Base-by-base conservation (phyloP, 768 basidiomycete genomes). In the Panaeolus papilionaceus region DNA sequence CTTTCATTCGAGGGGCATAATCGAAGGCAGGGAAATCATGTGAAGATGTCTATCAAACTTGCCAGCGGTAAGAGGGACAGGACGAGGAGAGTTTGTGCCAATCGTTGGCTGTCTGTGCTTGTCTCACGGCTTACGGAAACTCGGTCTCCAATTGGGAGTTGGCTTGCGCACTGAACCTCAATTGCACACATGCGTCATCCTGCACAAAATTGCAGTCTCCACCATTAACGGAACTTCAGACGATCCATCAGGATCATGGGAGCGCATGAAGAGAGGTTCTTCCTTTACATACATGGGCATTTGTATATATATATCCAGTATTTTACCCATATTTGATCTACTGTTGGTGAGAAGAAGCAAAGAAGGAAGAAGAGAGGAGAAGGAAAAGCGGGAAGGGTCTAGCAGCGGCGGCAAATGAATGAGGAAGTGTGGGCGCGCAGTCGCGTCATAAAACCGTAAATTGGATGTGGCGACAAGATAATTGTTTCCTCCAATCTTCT, bases 221-320 rank as follows among this genome's bases (percentile, higher is more conserved):
- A 58, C 54, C 54, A 33, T 58, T 28, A 58, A 58, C 54, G 54
- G 54, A 58, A 58, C 54, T 37, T 28, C 9, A 58, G 54, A 33
- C 54, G 54, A 58, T 58, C 54, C 28, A 58, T 58, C 54, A 58
- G 28, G 54, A 58, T 58, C 54, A 58, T 58, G 54, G 28, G 47
- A 51, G 47, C 47, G 47, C 47, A 51, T 51, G 20, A 51, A 51
- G 47, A 51, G 47, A 51, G 47, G 54, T 58, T 58, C 54, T 58
- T 58, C 54, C 26, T 58, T 58, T 58, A 58, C 54, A 58, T 58
- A 58, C 54, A 58, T 58, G 54, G 54, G 54, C 54, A 58, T 58
- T 58, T 58, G 54, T 58, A 58, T 58, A 58, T 58, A 58, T 58
- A 58, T 58, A 58, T 58, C 54, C 54, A 58, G 54, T 58, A 58